Evolutionary conservation across 306 rosid genomes (phyloP).

Genomic region (Ormosia emarginata): DNA sequence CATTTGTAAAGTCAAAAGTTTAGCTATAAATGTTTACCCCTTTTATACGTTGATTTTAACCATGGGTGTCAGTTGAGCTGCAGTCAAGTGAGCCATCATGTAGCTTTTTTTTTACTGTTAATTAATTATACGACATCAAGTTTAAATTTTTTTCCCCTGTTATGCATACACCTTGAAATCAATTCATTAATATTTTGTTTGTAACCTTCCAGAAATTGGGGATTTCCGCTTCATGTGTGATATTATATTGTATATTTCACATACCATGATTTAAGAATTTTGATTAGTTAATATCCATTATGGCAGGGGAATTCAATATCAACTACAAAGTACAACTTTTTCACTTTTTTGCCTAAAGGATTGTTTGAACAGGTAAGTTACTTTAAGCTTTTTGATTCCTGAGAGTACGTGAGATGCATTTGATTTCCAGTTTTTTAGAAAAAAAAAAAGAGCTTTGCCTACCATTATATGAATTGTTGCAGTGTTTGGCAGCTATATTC

Average conservation of each 20-base stretch:
- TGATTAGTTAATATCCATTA: conserved; percentile 26
- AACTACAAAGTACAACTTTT: conserved; percentile 82
- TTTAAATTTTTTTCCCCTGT: neutral
- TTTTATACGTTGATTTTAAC: neutral
- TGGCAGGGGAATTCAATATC: conserved; percentile 94
- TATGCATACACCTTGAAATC: neutral
- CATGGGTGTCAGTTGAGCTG: neutral
- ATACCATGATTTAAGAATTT: conserved; percentile 8
- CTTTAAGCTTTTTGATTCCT: conserved; percentile 17
- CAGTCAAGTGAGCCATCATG: neutral
- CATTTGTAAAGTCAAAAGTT: neutral
- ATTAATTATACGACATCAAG: neutral
- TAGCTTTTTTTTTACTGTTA: neutral
- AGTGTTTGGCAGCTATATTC: conserved; percentile 1
- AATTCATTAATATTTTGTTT: neutral
- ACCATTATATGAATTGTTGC: conserved; percentile 1
- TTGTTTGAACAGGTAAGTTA: conserved; percentile 88
- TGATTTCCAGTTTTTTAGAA: neutral
- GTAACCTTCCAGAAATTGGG: neutral
- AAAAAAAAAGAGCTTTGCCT: neutral
- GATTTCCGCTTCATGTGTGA: neutral
- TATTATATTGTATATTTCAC: conserved; percentile 20
- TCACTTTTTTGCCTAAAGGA: conserved; percentile 90
- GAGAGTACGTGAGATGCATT: conserved; percentile 1
- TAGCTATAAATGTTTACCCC: neutral